phyloP scores from a whole-genome alignment of 306 rosid species.

The Citrullus amarus region DNA sequence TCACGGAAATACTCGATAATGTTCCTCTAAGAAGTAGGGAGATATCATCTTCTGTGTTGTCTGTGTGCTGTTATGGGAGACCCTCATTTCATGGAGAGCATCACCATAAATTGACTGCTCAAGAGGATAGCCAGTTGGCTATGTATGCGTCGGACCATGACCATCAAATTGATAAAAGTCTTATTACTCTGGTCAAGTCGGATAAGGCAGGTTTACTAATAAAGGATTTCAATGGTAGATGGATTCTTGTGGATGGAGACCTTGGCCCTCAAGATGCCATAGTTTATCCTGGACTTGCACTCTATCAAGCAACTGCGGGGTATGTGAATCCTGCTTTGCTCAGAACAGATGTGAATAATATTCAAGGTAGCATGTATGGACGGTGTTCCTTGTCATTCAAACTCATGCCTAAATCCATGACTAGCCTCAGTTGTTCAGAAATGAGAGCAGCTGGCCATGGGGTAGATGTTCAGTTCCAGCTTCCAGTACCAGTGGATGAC shows the following conservation, averaged over 20 bases:
- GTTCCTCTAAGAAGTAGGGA: constrained; percentile 74
- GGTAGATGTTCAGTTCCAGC: constrained; percentile 85
- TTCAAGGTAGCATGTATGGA: constrained; percentile 67
- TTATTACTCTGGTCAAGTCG: constrained; percentile 77
- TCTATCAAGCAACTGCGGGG: constrained; percentile 95
- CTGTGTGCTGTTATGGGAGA: constrained; percentile 85
- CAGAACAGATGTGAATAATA: constrained; percentile 51
- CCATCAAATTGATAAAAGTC: constrained; percentile 72
- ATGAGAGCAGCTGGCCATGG: constrained; percentile 97
- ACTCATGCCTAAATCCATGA: constrained; percentile 87
- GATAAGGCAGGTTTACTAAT: constrained; percentile 75
- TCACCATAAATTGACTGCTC: constrained; percentile 61
- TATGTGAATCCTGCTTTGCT: constrained; percentile 81
- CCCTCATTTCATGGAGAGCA: constrained; percentile 74
- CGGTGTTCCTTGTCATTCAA: constrained; percentile 76
- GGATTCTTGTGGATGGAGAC: constrained; percentile 84
- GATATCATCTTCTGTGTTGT: constrained; percentile 83
- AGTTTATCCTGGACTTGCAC: constrained; percentile 93
- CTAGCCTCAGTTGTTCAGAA: constrained; percentile 81
- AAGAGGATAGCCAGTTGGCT: constrained; percentile 69
- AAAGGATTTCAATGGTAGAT: constrained; percentile 75
- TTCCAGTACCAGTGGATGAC: constrained; percentile 87
- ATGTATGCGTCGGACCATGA: constrained; percentile 78
- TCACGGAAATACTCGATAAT: constrained; percentile 73
- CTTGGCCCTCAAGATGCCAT: constrained; percentile 94